These are phyloP conservation scores for Penicillium italicum DNA, from an alignment of 2,329 filamentous ascomycete genomes.

Conservation along the genomic window DNA sequence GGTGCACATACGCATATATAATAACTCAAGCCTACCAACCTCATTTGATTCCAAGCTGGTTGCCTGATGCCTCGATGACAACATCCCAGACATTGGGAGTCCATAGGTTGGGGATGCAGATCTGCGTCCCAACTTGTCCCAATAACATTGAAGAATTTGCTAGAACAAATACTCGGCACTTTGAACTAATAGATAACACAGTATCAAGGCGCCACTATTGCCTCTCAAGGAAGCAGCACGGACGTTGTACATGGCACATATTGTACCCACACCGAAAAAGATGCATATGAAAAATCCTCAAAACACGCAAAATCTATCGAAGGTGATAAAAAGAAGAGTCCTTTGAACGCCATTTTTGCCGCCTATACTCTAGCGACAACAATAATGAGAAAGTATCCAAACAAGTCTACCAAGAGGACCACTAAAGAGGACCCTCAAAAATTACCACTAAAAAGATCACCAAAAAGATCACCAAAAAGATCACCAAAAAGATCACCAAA, in stretches of 20 bases:
- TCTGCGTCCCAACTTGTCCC: not conserved
- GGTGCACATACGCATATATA: not conserved
- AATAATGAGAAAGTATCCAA: too few species aligned
- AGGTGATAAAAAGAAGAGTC: too few species aligned
- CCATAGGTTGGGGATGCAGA: not conserved
- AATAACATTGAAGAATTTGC: not conserved
- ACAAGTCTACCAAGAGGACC: too few species aligned
- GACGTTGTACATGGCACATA: not conserved
- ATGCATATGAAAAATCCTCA: not conserved
- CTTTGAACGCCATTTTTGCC: too few species aligned
- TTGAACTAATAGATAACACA: not conserved
- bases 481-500: too few species aligned
- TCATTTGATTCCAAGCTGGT: not conserved
- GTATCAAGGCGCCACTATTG: conserved; percentile 3
- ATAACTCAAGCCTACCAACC: not conserved
- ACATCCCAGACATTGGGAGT: not conserved
- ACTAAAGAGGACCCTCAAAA: too few species aligned
- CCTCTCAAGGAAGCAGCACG: conserved; percentile 1
- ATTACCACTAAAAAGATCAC: too few species aligned
- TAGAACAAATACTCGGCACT: not conserved
- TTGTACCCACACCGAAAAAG: not conserved
- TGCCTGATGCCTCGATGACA: conserved; percentile 1
- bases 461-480: too few species aligned
- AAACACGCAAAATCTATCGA: not conserved
- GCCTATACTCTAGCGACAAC: too few species aligned